These are phyloP conservation scores for Aspergillus sp. DNA, from an alignment of 2,329 filamentous ascomycete genomes.

Conservation along the genomic window DNA sequence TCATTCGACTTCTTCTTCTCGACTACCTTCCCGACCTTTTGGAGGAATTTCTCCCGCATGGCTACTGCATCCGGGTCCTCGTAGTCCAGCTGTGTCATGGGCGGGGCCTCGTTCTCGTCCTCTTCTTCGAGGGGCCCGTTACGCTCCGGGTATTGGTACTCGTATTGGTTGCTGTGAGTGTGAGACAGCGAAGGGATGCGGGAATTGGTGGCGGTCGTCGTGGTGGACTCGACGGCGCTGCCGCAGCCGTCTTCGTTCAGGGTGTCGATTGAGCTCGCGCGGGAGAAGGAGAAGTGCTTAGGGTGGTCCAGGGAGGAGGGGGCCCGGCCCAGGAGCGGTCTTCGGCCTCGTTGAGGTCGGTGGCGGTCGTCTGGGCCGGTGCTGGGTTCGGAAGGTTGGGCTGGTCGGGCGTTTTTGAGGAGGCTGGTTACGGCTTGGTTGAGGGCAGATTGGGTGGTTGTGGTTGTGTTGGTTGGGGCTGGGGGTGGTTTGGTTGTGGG, in stretches of 20 bases:
- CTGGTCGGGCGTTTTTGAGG: conserved; percentile 42
- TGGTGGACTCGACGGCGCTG: conserved; percentile 36
- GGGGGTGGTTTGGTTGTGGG: neutral
- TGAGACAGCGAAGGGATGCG: neutral
- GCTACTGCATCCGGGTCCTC: conserved; percentile 55
- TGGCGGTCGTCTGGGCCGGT: conserved; percentile 18
- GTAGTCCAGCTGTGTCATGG: conserved; percentile 51
- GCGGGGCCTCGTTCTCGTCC: conserved; percentile 38
- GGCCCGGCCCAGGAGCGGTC: conserved; percentile 46
- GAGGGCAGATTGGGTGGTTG: conserved; percentile 31
- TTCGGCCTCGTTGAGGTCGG: conserved; percentile 29
- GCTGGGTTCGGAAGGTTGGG: conserved; percentile 24
- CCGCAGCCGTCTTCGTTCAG: conserved; percentile 48
- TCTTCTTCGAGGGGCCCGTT: conserved; percentile 22
- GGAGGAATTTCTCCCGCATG: conserved; percentile 58
- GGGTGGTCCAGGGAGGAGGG: conserved; percentile 37
- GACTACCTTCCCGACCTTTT: conserved; percentile 46
- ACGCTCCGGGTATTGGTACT: conserved; percentile 29
- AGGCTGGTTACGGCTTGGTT: conserved; percentile 45
- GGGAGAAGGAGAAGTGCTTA: conserved; percentile 31
- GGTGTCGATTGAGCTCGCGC: conserved; percentile 53
- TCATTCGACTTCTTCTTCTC: conserved; percentile 26
- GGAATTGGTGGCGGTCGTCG: conserved; percentile 14
- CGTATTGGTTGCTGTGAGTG: conserved; percentile 26
- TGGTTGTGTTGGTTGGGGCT: conserved; percentile 6